Evolutionary conservation across 78 protist species (phyloP), one percentile per base, ranked within the genome.

Genomic region (Dictyostelium citrinum): DNA sequence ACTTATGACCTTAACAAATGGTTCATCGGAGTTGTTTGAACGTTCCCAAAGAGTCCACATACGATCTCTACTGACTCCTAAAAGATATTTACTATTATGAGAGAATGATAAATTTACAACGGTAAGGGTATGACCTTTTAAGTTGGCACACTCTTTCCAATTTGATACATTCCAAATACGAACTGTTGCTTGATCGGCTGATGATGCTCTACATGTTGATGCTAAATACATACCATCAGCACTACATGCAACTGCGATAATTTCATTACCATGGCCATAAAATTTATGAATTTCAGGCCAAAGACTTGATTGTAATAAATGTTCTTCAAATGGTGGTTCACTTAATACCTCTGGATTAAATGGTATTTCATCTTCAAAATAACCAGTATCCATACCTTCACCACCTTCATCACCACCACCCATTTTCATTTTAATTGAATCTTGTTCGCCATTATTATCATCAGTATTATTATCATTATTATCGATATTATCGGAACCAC

Each of bases 221-320:
- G 96, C 96, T 10, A 93, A 17, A 61, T 85, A 83, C 9, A 12
- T 27, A 17, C 96, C 96, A 49, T 84, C 90, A 0, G 22, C 49
- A 37, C 83, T 81, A 45, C 84, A 79, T 29, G 91, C 81, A 41
- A 93, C 91, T 60, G 96, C 27, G 17, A 85, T n/a, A 37, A 93
- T 85, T 29, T 93, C 94, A 37, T 93, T 85, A 46, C 91, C 91
- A 43, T 93, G 96, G 12, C 96, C 96, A 43, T 93, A 93, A 33
- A 93, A 81, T 51, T 93, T 93, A 9, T 82, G 88, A 9, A 93
- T 35, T 27, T 93, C 96, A 68, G 96, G 94, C 96, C 96, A 93
- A 24, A 93, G 88, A 22, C 93, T 79, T 16, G 90, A 74, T 81
- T 93, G 96, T 24, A 85, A 51, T 6, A 93, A 84, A 81, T 93